Base-by-base conservation (phyloP, 441 rosid species). In the Corymbia calophylla region DNA sequence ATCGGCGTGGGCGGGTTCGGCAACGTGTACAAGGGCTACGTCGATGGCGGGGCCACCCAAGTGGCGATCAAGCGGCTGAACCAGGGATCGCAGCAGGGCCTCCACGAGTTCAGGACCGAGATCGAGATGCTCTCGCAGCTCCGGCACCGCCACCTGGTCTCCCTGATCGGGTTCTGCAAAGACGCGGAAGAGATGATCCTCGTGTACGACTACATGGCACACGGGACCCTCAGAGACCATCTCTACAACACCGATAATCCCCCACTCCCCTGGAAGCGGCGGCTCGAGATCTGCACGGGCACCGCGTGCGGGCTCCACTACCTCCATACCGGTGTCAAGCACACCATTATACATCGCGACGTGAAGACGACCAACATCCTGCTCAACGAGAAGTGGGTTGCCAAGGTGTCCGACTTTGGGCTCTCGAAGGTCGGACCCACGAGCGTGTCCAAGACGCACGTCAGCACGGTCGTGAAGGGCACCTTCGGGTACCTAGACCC, bases 1-100 rank as follows among this genome's bases (percentile, higher is more conserved):
- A 87, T 96, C 7, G 97, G 98, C 12, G 86, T 47, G 1, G 96
- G 97, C 5, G 96, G 97, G 39, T 95, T 95, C 35, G 98, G 97
- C 19, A 68, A 91, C 5, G 97, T 96, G 8, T 95, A 93, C 88
- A 94, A 92, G 90, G 97, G 98, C n/a, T 49, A 89, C 39, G 91
- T 96, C 55, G 92, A 94, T 47, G 93, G 89, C 21, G 93, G 92
- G n/a, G 80, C 89, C 31, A 93, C 89, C 5, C 80, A 88, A 2
- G 97, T 94, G 21, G 97, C 96, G 13, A 93, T 96, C 73, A 96
- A 96, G 89, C 91, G 96, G 89, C 31, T 92, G 55, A 91, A 91
- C 23, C 87, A 90, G 9, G 87, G 89, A 14, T 94, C 97, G 0
- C 88, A 88, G 53, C 96, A 93, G 85, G 95, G 95, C 0, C 92